Base-by-base conservation (phyloP, 1,284 basidiomycete genomes). In the Prillingera fragicola region DNA sequence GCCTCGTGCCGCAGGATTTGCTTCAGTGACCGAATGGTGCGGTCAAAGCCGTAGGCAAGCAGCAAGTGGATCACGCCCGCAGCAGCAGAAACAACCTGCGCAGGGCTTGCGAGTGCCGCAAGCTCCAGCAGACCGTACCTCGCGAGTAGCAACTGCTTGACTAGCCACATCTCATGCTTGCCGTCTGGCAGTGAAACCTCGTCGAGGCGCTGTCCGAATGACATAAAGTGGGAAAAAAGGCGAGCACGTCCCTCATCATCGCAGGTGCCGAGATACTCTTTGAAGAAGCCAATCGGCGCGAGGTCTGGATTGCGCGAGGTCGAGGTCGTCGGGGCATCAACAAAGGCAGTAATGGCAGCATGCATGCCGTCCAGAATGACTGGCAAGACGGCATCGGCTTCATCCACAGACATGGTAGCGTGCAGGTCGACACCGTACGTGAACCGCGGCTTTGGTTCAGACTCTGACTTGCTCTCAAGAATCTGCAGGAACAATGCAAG, bases 51-150 rank as follows among this genome's bases (percentile, higher is more conserved):
- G 48, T 76, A 73, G 8, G 66, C 70, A 39, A 83, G 63, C 4
- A 89, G 76, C 27, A 74, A 68, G 4, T 70, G 65, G 21, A 85
- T 61, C 29, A 86, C 67, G 4, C 74, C 54, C 15, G 62, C 53
- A 10, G 56, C 52, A 10, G 39, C 33, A 8, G 41, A 8, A 0
- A 54, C 26, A 6, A 57, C 29, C 23, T 38, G 25, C 5, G 39
- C 19, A 25, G 47, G 29, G n/a, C 35, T 32, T 4, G 22, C 23
- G 18, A 47, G 19, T 9, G 34, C 23, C 2, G 76, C 70, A 5
- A 83, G 52, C 55, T 85, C 84, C 18, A 85, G 69, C 1, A 76
- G 59, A 48, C 81, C 80, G 81, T 83, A 85, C 27, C 76, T 74
- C 17, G 77, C 54, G 2, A 71, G 60, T 24, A 87, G 62, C 3